phyloP scores from a whole-genome alignment of 2,329 filamentous ascomycete genomes.

The Rhexocercosporidium sp. region DNA sequence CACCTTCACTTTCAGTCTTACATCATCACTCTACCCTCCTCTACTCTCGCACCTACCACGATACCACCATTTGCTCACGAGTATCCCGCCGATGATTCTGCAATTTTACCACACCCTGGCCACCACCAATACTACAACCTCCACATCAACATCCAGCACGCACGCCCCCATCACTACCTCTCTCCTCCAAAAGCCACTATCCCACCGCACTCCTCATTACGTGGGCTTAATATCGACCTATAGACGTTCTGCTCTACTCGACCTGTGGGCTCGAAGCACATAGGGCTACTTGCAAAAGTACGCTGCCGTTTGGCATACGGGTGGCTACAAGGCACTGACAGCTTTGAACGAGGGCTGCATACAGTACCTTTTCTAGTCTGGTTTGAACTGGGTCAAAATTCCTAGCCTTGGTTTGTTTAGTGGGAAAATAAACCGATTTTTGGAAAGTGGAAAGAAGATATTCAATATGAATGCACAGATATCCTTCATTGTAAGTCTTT shows the following conservation, averaged over 20 bases:
- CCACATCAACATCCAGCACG: no score
- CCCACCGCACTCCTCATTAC: not conserved
- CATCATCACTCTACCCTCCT: not conserved
- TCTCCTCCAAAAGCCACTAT: not conserved
- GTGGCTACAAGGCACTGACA: conserved; percentile 41
- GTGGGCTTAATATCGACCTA: not conserved
- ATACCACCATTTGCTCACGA: not conserved
- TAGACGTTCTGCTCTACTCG: not conserved
- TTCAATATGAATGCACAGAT: conserved; percentile 61
- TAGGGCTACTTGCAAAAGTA: not conserved
- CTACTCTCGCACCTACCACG: not conserved
- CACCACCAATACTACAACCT: not conserved
- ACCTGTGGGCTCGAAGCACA: not conserved
- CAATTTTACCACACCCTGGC: not conserved
- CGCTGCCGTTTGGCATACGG: conserved; percentile 22
- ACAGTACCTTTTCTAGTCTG: conserved; percentile 29
- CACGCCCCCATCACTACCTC: not conserved
- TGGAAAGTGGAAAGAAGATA: conserved; percentile 21
- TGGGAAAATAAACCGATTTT: conserved; percentile 30
- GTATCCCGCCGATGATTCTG: conserved; percentile 14
- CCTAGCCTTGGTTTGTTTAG: not conserved
- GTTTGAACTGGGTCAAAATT: not conserved
- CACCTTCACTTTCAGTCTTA: not conserved
- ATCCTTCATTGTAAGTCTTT: conserved; percentile 58
- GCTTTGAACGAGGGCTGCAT: conserved; percentile 37